These are phyloP conservation scores for Pythium aristosporum DNA, from an alignment of 352 stramenopile genomes.

Conservation along the genomic window DNA sequence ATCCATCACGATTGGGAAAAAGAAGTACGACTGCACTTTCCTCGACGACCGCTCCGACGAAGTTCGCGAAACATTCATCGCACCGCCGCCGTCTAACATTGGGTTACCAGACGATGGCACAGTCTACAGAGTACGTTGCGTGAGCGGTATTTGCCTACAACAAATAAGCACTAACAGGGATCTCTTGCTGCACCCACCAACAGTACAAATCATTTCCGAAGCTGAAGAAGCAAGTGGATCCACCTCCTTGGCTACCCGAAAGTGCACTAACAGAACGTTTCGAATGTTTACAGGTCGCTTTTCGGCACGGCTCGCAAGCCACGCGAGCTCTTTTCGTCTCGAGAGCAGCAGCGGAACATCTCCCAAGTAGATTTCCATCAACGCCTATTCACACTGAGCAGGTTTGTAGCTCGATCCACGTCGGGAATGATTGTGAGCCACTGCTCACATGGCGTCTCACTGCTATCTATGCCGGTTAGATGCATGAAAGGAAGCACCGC, in stretches of 20 bases:
- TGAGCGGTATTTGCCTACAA: neutral
- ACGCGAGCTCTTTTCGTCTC: conserved; percentile 65
- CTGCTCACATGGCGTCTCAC: neutral
- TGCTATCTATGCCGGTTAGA: conserved; percentile 20
- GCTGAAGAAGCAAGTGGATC: conserved; percentile 66
- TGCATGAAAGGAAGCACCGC: conserved; percentile 50
- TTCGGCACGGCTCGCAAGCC: conserved; percentile 76
- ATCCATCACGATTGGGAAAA: conserved; percentile 69
- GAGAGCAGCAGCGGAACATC: conserved; percentile 74
- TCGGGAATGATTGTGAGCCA: neutral
- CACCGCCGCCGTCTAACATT: conserved; percentile 74
- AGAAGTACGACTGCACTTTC: conserved; percentile 84
- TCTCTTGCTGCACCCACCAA: neutral
- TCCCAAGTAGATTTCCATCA: conserved; percentile 77
- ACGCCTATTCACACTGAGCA: conserved; percentile 59
- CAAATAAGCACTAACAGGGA: neutral
- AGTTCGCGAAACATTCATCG: conserved; percentile 84
- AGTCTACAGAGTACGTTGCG: conserved; percentile 60
- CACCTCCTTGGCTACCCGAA: neutral
- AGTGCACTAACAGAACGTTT: neutral
- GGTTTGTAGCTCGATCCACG: conserved; percentile 29
- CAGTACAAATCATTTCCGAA: conserved; percentile 82
- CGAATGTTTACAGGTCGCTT: conserved; percentile 36
- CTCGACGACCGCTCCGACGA: conserved; percentile 73
- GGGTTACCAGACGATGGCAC: conserved; percentile 75